Percentiles rank a stretch among this genome's conserved stretches.
These are phyloP conservation scores for Kwoniella botswanensis DNA, from an alignment of 768 basidiomycete genomes.

Conservation along the genomic window DNA sequence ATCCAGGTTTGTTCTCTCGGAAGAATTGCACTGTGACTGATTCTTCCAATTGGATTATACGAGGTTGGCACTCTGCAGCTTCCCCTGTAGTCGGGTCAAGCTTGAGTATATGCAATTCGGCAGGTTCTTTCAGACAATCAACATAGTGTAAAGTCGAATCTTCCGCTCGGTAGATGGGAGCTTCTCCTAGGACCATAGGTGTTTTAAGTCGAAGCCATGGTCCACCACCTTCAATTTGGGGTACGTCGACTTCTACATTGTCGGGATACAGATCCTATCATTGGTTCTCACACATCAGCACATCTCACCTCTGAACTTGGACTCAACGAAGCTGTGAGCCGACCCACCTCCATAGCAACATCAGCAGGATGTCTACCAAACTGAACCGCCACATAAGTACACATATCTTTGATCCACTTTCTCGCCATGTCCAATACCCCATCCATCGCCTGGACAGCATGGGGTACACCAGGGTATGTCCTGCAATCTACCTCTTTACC, in stretches of 20 bases:
- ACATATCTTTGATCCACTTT: conserved; percentile 26
- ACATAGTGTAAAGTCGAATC: conserved; percentile 35
- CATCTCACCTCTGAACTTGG: neutral
- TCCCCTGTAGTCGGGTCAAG: conserved; percentile 23
- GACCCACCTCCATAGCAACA: conserved; percentile 28
- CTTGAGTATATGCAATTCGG: conserved; percentile 30
- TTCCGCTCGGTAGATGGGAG: conserved; percentile 29
- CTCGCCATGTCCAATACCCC: conserved; percentile 28
- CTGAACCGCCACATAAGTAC: conserved; percentile 23
- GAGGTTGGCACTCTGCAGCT: conserved; percentile 2
- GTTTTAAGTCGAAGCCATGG: conserved; percentile 28
- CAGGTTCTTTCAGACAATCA: conserved; percentile 35
- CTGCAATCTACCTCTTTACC: conserved; percentile 66
- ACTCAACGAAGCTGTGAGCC: neutral
- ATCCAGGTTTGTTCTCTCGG: conserved; percentile 29
- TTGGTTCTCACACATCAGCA: neutral
- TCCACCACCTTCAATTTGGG: conserved; percentile 26
- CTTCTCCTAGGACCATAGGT: conserved; percentile 30
- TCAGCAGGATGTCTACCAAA: conserved; percentile 29
- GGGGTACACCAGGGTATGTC: conserved; percentile 67
- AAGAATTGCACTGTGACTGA: conserved; percentile 36
- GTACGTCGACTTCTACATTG: conserved; percentile 17
- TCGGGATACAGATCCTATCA: conserved; percentile 27
- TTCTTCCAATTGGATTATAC: conserved; percentile 23
- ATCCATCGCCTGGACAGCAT: conserved; percentile 37